Percentiles rank a stretch among this genome's conserved stretches.
Conservation (phyloP, 331 rosid species). For the Pyracantha coccinea region DNA sequence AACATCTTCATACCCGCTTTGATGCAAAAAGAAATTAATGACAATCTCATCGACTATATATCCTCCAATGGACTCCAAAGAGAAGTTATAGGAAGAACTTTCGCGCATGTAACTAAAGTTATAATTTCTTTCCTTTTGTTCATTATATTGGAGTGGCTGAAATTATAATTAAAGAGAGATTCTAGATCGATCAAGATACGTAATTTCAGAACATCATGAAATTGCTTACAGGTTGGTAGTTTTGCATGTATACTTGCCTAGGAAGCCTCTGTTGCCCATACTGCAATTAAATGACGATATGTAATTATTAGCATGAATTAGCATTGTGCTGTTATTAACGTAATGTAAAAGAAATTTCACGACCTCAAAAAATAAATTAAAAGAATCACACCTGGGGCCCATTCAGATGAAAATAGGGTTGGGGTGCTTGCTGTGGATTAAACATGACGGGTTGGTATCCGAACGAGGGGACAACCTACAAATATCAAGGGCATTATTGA, state of each 20-base stretch:
- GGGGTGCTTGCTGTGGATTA: constrained; percentile 73
- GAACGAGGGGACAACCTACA: constrained; percentile 76
- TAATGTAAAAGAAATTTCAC: not conserved
- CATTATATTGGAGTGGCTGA: not conserved
- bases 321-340: not conserved
- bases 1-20: not conserved
- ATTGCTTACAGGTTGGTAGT: constrained; percentile 77
- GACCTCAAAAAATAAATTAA: not conserved
- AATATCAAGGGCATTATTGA: not conserved
- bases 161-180: not conserved
- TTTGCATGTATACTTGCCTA: constrained; percentile 76
- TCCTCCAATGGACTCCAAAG: not conserved
- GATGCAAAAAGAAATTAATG: not conserved
- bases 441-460: constrained; percentile 60
- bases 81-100: not conserved
- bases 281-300: constrained; percentile 41
- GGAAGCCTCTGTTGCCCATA: constrained; percentile 78
- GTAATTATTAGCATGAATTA: constrained; percentile 11
- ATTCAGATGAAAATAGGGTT: constrained; percentile 68
- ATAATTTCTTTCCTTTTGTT: not conserved
- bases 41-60: not conserved
- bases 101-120: too few relatives aligned
- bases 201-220: not conserved
- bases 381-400: constrained; percentile 67
- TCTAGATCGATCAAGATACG: not conserved